phyloP scores from a whole-genome alignment of 352 stramenopile species.

The Phytophthora gonapodyides region DNA sequence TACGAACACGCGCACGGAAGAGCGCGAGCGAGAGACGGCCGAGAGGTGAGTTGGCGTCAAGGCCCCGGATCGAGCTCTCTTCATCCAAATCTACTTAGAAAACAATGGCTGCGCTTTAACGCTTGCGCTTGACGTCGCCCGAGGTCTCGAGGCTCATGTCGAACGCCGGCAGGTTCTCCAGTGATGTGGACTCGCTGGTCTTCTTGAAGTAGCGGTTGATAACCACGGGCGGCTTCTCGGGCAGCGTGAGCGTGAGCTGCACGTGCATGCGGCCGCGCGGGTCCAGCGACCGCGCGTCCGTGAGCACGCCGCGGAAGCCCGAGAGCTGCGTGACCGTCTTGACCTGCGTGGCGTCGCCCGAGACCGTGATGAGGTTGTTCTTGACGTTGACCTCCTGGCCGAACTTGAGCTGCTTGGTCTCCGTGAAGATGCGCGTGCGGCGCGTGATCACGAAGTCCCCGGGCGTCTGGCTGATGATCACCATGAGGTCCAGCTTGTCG shows the following conservation, averaged over 20 bases:
- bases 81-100: constrained; percentile 16
- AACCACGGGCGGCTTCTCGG: constrained; percentile 73
- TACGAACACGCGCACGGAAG: neutral
- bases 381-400: constrained; percentile 89
- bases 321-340: constrained; percentile 84
- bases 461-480: constrained; percentile 85
- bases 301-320: constrained; percentile 74
- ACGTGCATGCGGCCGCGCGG: constrained; percentile 83
- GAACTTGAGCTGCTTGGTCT: constrained; percentile 90
- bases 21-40: too few relatives aligned
- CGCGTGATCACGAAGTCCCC: constrained; percentile 88
- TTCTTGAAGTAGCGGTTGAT: constrained; percentile 90
- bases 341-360: constrained; percentile 70
- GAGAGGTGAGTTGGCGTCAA: too few relatives aligned
- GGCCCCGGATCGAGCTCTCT: neutral
- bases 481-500: constrained; percentile 89
- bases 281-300: constrained; percentile 76
- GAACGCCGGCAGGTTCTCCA: constrained; percentile 88
- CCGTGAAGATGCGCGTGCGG: constrained; percentile 89
- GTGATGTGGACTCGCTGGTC: constrained; percentile 84
- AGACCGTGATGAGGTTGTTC: constrained; percentile 87
- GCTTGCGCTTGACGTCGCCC: constrained; percentile 86
- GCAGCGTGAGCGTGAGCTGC: constrained; percentile 74
- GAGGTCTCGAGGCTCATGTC: constrained; percentile 85
- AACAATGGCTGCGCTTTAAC: constrained; percentile 42